Conservation (phyloP, 768 basidiomycete species). For the Pleurotus salmoneostramineus region DNA sequence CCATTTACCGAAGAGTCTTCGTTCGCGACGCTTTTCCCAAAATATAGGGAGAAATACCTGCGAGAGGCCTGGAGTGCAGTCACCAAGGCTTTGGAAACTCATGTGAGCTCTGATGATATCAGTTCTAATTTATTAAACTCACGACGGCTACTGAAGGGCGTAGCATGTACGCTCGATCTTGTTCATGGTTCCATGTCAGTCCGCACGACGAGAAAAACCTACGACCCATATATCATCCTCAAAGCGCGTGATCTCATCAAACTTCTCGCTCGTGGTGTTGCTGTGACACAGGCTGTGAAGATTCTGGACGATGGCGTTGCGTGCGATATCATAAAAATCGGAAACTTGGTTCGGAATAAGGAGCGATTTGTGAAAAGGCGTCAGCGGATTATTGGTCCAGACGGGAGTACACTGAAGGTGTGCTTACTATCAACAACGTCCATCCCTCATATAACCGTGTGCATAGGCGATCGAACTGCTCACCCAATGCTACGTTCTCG, state of each 20-base stretch:
- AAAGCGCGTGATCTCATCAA: constrained; percentile 97
- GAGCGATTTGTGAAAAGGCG: constrained; percentile 95
- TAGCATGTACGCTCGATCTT: constrained; percentile 89
- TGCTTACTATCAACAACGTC: constrained; percentile 13
- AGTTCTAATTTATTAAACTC: background rate
- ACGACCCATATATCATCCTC: constrained; percentile 92
- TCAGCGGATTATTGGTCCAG: constrained; percentile 95
- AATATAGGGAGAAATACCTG: constrained; percentile 96
- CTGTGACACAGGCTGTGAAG: constrained; percentile 80
- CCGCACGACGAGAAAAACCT: constrained; percentile 93
- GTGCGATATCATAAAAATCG: constrained; percentile 98
- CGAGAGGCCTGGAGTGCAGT: constrained; percentile 94
- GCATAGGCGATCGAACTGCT: constrained; percentile 90
- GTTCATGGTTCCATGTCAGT: constrained; percentile 98
- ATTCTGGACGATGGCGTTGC: constrained; percentile 86
- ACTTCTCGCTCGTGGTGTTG: constrained; percentile 88
- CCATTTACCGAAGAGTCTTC: constrained; percentile 94
- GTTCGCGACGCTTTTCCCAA: constrained; percentile 97
- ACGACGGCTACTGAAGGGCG: constrained; percentile 48
- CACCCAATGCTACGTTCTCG: constrained; percentile 94
- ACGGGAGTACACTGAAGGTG: constrained; percentile 96
- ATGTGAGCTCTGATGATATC: constrained; percentile 41
- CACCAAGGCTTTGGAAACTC: constrained; percentile 75
- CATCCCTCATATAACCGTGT: constrained; percentile 1
- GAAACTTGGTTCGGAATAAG: constrained; percentile 90